These are phyloP conservation scores for Tylopilus plumbeoviolaceoides DNA, from an alignment of 768 basidiomycete genomes.

Conservation along the genomic window DNA sequence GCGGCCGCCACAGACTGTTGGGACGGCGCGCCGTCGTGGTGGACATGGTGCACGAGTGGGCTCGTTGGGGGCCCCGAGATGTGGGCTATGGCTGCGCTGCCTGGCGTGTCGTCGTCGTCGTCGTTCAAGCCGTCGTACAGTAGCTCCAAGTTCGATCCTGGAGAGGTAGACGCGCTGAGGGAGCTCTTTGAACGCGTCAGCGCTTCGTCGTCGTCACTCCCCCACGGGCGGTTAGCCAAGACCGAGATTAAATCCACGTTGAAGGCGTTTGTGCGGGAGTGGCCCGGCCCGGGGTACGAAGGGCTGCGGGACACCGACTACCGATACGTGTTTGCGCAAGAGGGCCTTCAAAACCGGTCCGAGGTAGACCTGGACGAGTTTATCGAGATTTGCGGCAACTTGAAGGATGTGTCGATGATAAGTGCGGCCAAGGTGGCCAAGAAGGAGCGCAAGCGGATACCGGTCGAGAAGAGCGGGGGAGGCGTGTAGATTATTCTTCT, in stretches of 20 bases:
- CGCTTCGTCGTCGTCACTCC: not conserved
- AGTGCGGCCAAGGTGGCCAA: conserved; percentile 32
- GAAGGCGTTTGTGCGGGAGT: conserved; percentile 36
- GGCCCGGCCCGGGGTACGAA: conserved; percentile 48
- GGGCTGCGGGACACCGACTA: conserved; percentile 58
- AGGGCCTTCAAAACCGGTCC: conserved; percentile 55
- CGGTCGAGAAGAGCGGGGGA: conserved; percentile 35
- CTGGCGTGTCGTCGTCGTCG: not conserved
- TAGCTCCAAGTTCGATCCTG: conserved; percentile 52
- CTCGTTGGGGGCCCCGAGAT: conserved; percentile 17
- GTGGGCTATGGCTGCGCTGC: no score
- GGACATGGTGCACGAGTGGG: conserved; percentile 14
- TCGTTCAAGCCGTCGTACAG: conserved; percentile 34
- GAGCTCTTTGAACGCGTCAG: conserved; percentile 31
- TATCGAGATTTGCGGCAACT: conserved; percentile 76
- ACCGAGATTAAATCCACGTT: conserved; percentile 41
- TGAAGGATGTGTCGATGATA: conserved; percentile 62
- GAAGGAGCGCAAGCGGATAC: conserved; percentile 44
- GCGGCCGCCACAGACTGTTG: conserved; percentile 10
- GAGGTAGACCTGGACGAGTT: conserved; percentile 81
- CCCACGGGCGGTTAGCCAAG: conserved; percentile 34
- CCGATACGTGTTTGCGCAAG: conserved; percentile 71
- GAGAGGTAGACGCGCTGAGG: conserved; percentile 42
- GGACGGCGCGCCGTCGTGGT: conserved; percentile 10
- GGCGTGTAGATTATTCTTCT: conserved; percentile 19